phyloP scores from a whole-genome alignment of 192 early-diverging fungal species.

The Paraglomus brasilianum region DNA sequence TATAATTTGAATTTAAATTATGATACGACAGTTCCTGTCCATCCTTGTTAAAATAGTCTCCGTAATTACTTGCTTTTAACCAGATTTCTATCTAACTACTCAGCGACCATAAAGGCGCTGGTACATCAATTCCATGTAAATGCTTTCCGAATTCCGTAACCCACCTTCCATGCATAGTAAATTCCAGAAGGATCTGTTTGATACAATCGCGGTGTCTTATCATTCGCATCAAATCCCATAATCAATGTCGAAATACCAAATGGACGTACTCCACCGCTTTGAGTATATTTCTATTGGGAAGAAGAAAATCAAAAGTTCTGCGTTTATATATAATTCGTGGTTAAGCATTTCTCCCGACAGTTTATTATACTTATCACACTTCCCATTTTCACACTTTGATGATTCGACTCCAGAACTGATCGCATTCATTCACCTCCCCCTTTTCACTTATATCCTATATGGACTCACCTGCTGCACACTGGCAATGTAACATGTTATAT shows the following conservation, averaged over 20 bases:
- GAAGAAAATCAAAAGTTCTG: neutral
- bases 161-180: constrained; percentile 94
- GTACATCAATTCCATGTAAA: neutral
- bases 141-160: constrained; percentile 2
- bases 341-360: neutral
- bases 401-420: no score
- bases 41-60: no score
- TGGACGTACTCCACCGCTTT: constrained; percentile 96
- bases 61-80: no score
- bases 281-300: constrained; percentile 85
- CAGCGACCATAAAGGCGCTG: no score
- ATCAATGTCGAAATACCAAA: constrained; percentile 98
- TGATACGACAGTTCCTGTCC: no score
- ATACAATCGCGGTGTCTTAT: constrained; percentile 86
- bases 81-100: no score
- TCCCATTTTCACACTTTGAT: no score
- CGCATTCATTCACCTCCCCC: no score
- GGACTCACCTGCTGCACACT: constrained; percentile 85
- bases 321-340: neutral
- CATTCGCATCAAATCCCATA: constrained; percentile 88
- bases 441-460: no score
- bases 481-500: constrained; percentile 96
- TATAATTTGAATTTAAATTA: neutral
- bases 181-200: constrained; percentile 99
- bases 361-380: no score